Base-by-base conservation (phyloP, 1,284 basidiomycete genomes). In the Leccinum proliferum region DNA sequence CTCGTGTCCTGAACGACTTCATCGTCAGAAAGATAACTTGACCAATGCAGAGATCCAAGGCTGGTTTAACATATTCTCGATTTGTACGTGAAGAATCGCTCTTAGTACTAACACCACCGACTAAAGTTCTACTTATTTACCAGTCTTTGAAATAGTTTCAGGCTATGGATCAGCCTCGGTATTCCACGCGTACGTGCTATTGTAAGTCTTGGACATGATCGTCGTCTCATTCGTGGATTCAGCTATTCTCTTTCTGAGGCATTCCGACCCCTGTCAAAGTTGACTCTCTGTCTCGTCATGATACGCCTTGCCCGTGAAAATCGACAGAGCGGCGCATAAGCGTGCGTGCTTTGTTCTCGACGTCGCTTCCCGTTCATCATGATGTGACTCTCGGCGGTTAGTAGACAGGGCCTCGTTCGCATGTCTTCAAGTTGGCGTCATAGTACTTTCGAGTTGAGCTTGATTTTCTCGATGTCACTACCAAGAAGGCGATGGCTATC, bases 201-300 rank as follows among this genome's bases (percentile, higher is more conserved):
- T 37, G 43, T 18, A 1, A 3, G n/a, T 35, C 35, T 8, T 39
- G 8, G 34, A 18, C 15, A 25, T 15, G 9, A 50, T 5, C 57
- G 5, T 56, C 25, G 34, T 57, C 55, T 67, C 55, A 64, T 32
- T 58, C 43, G 21, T 56, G 52, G 35, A 15, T 57, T 15, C 41
- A 91, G 90, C 69, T 92, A 86, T 70, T 94, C 93, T 0, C 83
- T 97, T 59, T 87, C 86, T 6, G 95, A 94, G 1, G 83, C 88
- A 7, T 86, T 96, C 65, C 79, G 82, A 8, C 86, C 89, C 0
- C 76, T 97, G 4, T 95, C 94, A 0, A 98, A 98, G 75, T 81
- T 98, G 25, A 88, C 98, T 60, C 73, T 98, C 21, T 87, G 85
- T 67, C 72, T 83, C 4, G 94, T 98, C 67, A 98, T 98, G 93